Base-by-base conservation (phyloP, 1,139 yeast genomes). In the Sugiyamaella castrensis region DNA sequence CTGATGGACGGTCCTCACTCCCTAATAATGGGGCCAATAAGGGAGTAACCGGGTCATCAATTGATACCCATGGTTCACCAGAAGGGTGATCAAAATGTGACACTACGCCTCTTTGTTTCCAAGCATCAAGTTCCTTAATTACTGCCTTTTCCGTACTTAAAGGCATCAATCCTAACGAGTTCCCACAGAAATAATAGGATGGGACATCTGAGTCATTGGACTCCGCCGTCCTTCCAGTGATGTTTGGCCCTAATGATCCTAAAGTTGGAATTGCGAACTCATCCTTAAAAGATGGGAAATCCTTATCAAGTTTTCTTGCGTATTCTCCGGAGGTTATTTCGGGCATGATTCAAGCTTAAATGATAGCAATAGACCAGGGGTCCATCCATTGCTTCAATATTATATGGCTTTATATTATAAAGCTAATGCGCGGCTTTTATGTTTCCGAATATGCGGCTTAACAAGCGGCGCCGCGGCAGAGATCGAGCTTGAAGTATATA, bases 101-200 rank as follows among this genome's bases (percentile, higher is more conserved):
- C 53, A 86, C 89, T 2, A 91, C 98, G 0, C 83, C 97, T 41
- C 89, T 73, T 35, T 67, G 73, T 29, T 78, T 72, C 98, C 98
- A 91, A 0, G 94, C 95, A 53, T 80, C 77, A 38, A 91, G 71
- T 66, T 91, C 97, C 34, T 71, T 74, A 42, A 69, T 69, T 11
- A 91, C 72, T 16, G 88, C 86, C 1, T 59, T 57, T 28, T 79
- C 72, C 0, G 89, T 82, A 2, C 71, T 61, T 46, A 69, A 71
- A 0, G 98, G 97, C 94, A 88, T 86, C 52, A 91, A 70, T 0
- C 98, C 98, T 8, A 91, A 76, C 8, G 96, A 88, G 69, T 91
- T 89, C 5, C 98, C 98, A 67, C 96, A 87, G 47, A 91, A 72
- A 63, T 91, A 87, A 29, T 80, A 73, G 16, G 76, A 63, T 52